A percentile compares a stretch with the other conserved stretches of the same genome.
Conservation (phyloP, 306 rosid genomes). For the Cucurbita argyrosperma region DNA sequence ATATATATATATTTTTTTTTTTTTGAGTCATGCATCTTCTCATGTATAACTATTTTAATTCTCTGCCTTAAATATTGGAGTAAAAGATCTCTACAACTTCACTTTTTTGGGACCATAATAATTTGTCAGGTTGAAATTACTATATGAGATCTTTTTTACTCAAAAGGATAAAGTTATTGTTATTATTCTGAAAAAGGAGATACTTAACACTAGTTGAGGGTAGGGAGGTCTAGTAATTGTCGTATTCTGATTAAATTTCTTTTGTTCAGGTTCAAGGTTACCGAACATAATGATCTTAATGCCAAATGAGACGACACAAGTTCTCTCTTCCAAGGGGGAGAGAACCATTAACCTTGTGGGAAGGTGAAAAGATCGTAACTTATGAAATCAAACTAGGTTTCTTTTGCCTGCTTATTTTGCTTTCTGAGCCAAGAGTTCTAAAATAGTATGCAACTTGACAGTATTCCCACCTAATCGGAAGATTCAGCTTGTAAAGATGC, state of each 20-base stretch:
- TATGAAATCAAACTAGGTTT: slow-evolving; percentile 7
- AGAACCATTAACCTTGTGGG: slow-evolving; percentile 52
- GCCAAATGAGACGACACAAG: slow-evolving; percentile 33
- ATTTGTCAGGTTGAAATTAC: neutral
- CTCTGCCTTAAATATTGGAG: neutral
- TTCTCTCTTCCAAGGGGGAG: slow-evolving; percentile 36
- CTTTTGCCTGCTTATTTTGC: neutral
- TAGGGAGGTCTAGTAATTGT: neutral
- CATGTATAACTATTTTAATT: neutral
- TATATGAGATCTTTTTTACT: neutral
- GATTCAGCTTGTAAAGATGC: neutral
- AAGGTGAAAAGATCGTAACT: slow-evolving; percentile 45
- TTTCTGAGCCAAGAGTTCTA: neutral
- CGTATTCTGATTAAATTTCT: neutral
- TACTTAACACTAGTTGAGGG: neutral
- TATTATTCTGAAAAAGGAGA: neutral
- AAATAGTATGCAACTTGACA: neutral
- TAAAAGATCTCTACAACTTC: neutral
- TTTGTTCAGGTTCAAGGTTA: slow-evolving; percentile 50
- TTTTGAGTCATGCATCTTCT: neutral
- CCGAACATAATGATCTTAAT: slow-evolving; percentile 51
- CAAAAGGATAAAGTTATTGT: neutral
- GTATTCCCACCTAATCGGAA: neutral
- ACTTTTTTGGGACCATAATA: neutral
- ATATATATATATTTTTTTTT: no score